phyloP scores from a whole-genome alignment of 305 asterid species.

The Fraxinus nigra region DNA sequence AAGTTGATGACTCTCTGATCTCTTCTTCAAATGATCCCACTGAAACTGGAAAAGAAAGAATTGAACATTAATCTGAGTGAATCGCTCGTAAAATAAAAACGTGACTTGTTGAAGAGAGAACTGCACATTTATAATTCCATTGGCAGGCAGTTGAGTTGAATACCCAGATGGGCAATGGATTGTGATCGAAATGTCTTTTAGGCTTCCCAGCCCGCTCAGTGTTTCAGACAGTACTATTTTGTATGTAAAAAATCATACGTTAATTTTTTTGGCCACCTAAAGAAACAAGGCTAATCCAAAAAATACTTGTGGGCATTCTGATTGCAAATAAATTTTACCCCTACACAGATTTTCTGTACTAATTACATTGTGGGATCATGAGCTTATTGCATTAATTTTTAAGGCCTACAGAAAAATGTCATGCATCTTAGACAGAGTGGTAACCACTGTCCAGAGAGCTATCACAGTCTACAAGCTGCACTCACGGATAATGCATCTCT shows the following conservation, averaged over 20 bases:
- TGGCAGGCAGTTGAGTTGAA: conserved; percentile 1
- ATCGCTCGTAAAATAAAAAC: neutral
- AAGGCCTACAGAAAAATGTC: neutral
- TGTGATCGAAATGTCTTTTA: neutral
- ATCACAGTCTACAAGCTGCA: neutral
- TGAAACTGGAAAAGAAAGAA: conserved; percentile 42
- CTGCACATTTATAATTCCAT: neutral
- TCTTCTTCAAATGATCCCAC: conserved; percentile 66
- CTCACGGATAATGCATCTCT: neutral
- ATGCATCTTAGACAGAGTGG: neutral
- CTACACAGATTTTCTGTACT: neutral
- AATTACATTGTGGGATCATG: neutral
- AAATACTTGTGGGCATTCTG: neutral
- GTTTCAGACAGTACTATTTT: conserved; percentile 8
- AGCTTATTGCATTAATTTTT: neutral
- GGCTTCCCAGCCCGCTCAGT: conserved; percentile 1
- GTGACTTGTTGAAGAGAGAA: neutral
- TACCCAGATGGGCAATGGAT: conserved; percentile 7
- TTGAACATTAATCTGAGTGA: conserved; percentile 13
- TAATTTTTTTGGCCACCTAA: neutral
- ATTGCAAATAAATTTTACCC: neutral
- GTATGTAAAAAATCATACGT: neutral
- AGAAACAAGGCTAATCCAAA: neutral
- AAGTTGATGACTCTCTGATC: conserved; percentile 54
- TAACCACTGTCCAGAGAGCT: neutral